Evolutionary conservation across 768 basidiomycete genomes (phyloP), one percentile per base, ranked within the genome.

Genomic region (Lanmaoa rubissima): DNA sequence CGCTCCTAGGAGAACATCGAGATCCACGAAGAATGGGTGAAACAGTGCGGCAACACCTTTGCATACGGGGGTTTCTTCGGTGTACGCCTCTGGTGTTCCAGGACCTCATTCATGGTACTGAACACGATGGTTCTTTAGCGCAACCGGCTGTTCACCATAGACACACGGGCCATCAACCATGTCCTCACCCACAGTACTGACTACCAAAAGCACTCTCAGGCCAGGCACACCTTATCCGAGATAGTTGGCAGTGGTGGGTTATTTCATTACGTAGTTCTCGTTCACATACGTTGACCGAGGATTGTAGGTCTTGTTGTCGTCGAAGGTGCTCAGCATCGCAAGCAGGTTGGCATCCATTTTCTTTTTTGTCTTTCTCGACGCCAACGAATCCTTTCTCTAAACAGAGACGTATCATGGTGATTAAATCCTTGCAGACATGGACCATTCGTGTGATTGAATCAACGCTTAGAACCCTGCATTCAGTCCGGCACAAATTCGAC

Each of bases 401-500:
- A 47, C 19, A 64, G 62, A 59, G 67, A 44, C 44, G 55, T 54
- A 41, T 57, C 11, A 41, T 87, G 86, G 72, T 73, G 34, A 36
- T 16, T 31, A 36, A 1, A 4, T 21, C 12, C 7, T 48, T 44
- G 10, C n/a, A 3, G 11, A 35, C 6, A 9, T 16, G 11, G 6
- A n/a, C 10, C 2, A 14, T 26, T 32, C 24, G 5, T 32, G 12
- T 42, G 35, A 51, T 39, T 49, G 21, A 44, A n/a, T 12, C 11
- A 12, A 24, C 21, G 10, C 31, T n/a, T n/a, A 77, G 86, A 87
- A 87, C 58, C 85, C 86, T n/a, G 85, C 85, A 0, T 88, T 88
- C 61, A 83, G 85, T 5, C 75, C 77, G 2, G 70, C 78, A 1
- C 84, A 86, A 61, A 77, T 87, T 40, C 74, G 85, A 2, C 80